Base-by-base conservation (phyloP, 2,329 filamentous ascomycete species). In the Pseudogymnoascus sp. region DNA sequence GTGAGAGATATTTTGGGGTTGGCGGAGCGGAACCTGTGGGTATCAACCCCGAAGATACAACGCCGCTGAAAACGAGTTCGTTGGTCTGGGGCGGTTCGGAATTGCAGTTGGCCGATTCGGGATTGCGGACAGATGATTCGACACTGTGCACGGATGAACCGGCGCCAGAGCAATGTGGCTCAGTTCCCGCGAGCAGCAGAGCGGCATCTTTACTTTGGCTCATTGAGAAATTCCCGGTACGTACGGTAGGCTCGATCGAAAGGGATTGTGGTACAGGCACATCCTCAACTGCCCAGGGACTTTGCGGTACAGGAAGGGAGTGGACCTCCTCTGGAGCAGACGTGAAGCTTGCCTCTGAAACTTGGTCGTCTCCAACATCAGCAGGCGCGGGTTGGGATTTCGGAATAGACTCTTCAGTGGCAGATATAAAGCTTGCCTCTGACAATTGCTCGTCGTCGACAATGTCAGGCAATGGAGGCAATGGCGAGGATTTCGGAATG, bases 251-350 rank as follows among this genome's bases (percentile, higher is more conserved):
- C 28, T 36, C 49, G 9, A 11, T 31, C 8, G 16, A 25, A 12
- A 34, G 8, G n/a, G 28, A 12, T 36, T 36, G 9, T 9, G 61
- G 36, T 16, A 59, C 42, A 49, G 62, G 59, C 7, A 62, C 42
- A 56, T 60, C 37, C 12, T 69, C 66, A 53, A 60, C 36, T 23
- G 64, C 64, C 72, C 70, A 73, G 11, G 70, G 73, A 60, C 70
- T 72, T 68, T 72, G 72, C 38, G 49, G 66, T 8, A 60, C 37
- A 63, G 49, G 14, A 12, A 62, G 31, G 65, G 42, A 40, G 59
- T 18, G 31, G 59, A n/a, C 36, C 14, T 28, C 9, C 7, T 34
- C 40, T 37, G 31, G 28, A 63, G 42, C 23, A 59, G n/a, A 14
- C 46, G 56, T 6, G 63, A 31, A 53, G 25, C 46, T 31, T 53